Base-by-base conservation (phyloP, 768 basidiomycete species). In the Termitomyces sp. region DNA sequence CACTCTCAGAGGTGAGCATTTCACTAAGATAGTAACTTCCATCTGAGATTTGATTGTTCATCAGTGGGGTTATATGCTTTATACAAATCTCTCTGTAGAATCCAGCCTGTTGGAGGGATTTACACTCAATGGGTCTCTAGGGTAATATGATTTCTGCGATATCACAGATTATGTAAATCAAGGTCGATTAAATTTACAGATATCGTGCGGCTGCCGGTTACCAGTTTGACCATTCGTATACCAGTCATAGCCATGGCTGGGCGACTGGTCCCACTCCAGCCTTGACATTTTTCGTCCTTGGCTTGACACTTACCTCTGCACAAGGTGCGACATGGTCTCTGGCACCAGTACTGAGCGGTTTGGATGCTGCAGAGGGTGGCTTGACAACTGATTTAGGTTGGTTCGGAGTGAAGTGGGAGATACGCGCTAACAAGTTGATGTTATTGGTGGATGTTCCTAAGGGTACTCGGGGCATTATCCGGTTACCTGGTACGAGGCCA, bases 11-110 rank as follows among this genome's bases (percentile, higher is more conserved):
- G 60, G 62, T 65, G 32, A 47, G 57, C 11, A 40, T 48, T 10
- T 0, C 35, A 12, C 16, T 19, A 19, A n/a, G 16, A 25, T 11
- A 17, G 8, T 31, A 9, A 9, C 42, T 27, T 17, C 2, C 3
- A 34, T 16, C 11, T 17, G 3, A 34, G 21, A 19, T 23, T 43
- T 38, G 2, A 16, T 17, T 14, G 42, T 23, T 16, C 21, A 14
- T 16, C 11, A 77, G 64, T 81, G 79, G 79, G 79, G 79, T 4
- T 81, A 79, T 60, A 80, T 80, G 77, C 67, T 81, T 19, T 77
- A 77, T 55, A 72, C 72, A 52, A 77, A 77, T 48, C 68, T 78
- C 29, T 69, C 76, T 41, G 71, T 73, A 10, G 66, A 71, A 41
- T 71, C 69, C 5, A 77, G 76, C 5, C 66, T 81, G 2, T 67